These are phyloP conservation scores for Pseudognaphalium luteoalbum DNA, from an alignment of 129 eudicot species.

Conservation along the genomic window DNA sequence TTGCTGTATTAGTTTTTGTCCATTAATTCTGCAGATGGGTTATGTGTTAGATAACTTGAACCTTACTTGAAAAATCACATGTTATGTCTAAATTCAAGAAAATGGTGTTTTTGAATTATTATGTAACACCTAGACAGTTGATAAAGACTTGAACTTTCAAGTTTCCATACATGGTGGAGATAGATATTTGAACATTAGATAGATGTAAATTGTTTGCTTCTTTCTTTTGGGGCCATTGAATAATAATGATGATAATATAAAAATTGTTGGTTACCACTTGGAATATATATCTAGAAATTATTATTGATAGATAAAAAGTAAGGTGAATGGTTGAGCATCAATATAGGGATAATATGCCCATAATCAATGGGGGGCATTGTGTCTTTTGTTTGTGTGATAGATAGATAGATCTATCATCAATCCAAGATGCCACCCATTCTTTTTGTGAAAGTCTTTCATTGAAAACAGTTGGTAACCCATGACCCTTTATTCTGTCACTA, in stretches of 20 bases:
- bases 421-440: constrained; percentile 40
- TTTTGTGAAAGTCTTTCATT: constrained; percentile 30
- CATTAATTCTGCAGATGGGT: constrained; percentile 49
- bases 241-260: constrained; percentile 21
- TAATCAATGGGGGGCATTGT: constrained; percentile 32
- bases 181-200: constrained; percentile 32
- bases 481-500: constrained; percentile 42
- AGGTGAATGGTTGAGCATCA: constrained; percentile 37
- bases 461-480: constrained; percentile 29
- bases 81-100: constrained; percentile 34
- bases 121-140: not conserved
- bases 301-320: constrained; percentile 27
- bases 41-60: constrained; percentile 39
- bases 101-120: constrained; percentile 27
- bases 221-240: constrained; percentile 26
- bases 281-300: constrained; percentile 22
- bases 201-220: constrained; percentile 16
- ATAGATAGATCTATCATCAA: constrained; percentile 33
- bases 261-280: constrained; percentile 24
- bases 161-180: constrained; percentile 33
- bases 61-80: constrained; percentile 41
- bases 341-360: constrained; percentile 40
- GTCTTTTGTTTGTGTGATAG: not conserved
- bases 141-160: constrained; percentile 9
- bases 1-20: constrained; percentile 35